Conservation (phyloP, 805 yeast species). For the Brettanomyces nanus region DNA sequence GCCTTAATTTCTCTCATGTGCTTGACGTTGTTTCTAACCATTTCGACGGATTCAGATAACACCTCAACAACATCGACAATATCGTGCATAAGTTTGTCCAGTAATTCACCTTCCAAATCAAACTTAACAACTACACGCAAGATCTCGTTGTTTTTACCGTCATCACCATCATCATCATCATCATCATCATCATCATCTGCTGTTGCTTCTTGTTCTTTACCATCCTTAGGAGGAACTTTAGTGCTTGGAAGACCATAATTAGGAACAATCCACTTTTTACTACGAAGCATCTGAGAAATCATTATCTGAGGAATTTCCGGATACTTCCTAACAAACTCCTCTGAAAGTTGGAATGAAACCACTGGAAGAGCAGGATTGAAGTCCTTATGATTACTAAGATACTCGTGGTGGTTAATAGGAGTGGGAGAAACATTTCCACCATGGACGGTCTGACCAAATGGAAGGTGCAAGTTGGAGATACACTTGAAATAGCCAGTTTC, state of each 20-base stretch:
- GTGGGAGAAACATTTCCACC: constrained; percentile 6
- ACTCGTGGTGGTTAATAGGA: background rate
- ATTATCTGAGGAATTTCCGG: constrained; percentile 81
- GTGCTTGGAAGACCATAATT: constrained; percentile 70
- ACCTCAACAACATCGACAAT: constrained; percentile 45
- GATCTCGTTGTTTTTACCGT: constrained; percentile 47
- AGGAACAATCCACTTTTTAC: constrained; percentile 81
- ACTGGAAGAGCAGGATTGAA: constrained; percentile 81
- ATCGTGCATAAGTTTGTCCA: constrained; percentile 58
- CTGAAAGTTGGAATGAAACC: constrained; percentile 72
- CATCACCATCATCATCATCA: too few relatives aligned
- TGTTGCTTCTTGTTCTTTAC: too few relatives aligned
- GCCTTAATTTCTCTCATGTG: constrained; percentile 6
- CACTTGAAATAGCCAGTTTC: constrained; percentile 60
- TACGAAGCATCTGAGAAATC: constrained; percentile 63
- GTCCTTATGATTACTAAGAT: constrained; percentile 27
- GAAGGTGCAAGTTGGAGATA: constrained; percentile 70
- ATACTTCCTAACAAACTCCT: constrained; percentile 45
- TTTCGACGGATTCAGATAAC: constrained; percentile 39
- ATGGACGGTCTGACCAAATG: constrained; percentile 29
- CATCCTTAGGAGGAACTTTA: constrained; percentile 9
- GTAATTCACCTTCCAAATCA: constrained; percentile 51
- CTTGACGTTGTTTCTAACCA: constrained; percentile 27
- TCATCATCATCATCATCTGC: too few relatives aligned
- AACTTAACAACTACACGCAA: constrained; percentile 78